Base-by-base conservation (phyloP, 2,329 filamentous ascomycete genomes). In the Ceratocystis ficicola region DNA sequence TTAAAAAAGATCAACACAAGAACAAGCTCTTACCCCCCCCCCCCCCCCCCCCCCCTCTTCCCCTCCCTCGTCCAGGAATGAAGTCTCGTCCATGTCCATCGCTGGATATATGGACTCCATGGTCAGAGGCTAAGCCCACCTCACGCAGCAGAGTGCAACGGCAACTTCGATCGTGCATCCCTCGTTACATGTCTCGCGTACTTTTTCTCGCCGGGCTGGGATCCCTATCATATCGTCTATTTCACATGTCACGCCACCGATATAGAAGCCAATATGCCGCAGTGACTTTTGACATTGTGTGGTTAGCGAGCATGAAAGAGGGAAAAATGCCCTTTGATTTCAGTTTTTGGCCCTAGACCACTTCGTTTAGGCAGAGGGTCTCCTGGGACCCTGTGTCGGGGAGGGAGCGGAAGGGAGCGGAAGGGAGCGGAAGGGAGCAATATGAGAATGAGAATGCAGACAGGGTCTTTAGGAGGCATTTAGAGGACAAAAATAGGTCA, bases 381-480 rank as follows among this genome's bases (percentile, higher is more conserved):
- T 32, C 30, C 30, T 59, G 8, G 8, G 6, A 17, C 12, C 15
- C 28, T 8, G n/a, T 7, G 3, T 17, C 52, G n/a, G 6, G 12
- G 52, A 59, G 25, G 25, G 25, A n/a, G 25, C 8, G 52, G 52
- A 32, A 59, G 28, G 52, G 52, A 8, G 46, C 17, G n/a, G 7
- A 50, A 22, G 46, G 30, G 30, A 32, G 30, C 30, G 22, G 22
- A 25, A 25, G 22, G 44, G 44, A 57, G 25, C 22, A 36, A 30
- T 36, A 36, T 36, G 52, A 36, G 52, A 59, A 59, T 20, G 52
- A 36, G 52, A 59, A 59, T 59, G 52, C 28, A 59, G 15, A 15
- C 17, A 59, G 28, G 52, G 52, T 36, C 52, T 36, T 59, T 59
- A 25, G 52, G 32, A 59, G 28, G 52, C 22, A 59, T 59, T 32